These are phyloP conservation scores for Brettanomyces bruxellensis DNA, from an alignment of 805 yeast species.

Conservation along the genomic window DNA sequence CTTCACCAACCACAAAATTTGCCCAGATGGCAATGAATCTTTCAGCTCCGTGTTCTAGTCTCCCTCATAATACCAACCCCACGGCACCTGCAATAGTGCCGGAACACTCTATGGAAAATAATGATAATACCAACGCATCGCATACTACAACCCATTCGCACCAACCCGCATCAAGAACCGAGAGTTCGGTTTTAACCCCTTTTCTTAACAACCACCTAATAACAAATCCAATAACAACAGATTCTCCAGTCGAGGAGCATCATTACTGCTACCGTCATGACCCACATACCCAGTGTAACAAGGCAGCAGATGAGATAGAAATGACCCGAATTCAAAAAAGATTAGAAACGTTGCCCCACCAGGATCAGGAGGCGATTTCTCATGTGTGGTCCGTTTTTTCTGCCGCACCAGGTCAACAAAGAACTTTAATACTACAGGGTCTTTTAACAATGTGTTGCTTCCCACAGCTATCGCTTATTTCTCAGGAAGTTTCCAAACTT, in stretches of 20 bases:
- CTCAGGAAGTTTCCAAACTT: slow-evolving; percentile 68
- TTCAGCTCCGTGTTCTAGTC: too few relatives aligned
- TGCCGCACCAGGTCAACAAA: slow-evolving; percentile 60
- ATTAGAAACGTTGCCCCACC: slow-evolving; percentile 50
- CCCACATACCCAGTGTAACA: slow-evolving; percentile 74
- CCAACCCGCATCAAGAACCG: not conserved
- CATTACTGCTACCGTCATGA: slow-evolving; percentile 88
- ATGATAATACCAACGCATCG: too few relatives aligned
- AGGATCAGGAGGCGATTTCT: slow-evolving; percentile 68
- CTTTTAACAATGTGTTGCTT: slow-evolving; percentile 85
- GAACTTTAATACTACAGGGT: slow-evolving; percentile 75
- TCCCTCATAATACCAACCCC: too few relatives aligned
- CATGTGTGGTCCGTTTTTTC: slow-evolving; percentile 81
- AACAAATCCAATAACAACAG: slow-evolving; percentile 27
- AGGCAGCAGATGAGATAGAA: slow-evolving; percentile 52
- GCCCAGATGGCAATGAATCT: too few relatives aligned
- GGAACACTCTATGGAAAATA: too few relatives aligned
- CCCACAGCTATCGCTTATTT: slow-evolving; percentile 83
- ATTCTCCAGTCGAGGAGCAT: slow-evolving; percentile 45
- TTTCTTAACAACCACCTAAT: slow-evolving; percentile 25
- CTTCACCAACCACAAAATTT: too few relatives aligned
- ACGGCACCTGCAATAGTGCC: too few relatives aligned
- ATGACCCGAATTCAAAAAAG: slow-evolving; percentile 55
- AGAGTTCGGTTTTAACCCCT: slow-evolving; percentile 24
- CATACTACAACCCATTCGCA: too few relatives aligned